Conservation (phyloP, 1,139 yeast genomes). For the Lodderomyces elongisporus region DNA sequence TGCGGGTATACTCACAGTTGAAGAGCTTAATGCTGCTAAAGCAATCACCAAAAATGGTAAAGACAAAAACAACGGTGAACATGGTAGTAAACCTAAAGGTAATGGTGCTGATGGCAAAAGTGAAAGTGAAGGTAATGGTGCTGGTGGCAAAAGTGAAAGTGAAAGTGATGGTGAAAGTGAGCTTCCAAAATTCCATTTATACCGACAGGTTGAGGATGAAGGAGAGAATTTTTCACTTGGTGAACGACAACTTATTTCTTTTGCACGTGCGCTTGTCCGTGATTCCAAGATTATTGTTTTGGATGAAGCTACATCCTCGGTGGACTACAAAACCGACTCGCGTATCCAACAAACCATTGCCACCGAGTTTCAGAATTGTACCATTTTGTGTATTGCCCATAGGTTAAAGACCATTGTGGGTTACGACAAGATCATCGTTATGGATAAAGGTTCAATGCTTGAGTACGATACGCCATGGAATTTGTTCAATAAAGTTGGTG, state of each 20-base stretch:
- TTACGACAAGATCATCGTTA: conserved; percentile 48
- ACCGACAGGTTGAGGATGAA: conserved; percentile 47
- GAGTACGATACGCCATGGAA: conserved; percentile 48
- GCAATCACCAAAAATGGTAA: conserved; percentile 9
- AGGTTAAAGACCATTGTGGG: conserved; percentile 48
- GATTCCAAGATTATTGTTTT: conserved; percentile 46
- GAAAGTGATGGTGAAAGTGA: conserved; percentile 20
- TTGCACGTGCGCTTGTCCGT: conserved; percentile 50
- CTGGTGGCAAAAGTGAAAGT: conserved; percentile 11
- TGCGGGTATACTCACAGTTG: conserved; percentile 36
- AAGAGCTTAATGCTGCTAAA: conserved; percentile 20
- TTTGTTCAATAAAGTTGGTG: conserved; percentile 26
- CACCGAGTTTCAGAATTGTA: conserved; percentile 39
- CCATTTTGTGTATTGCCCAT: conserved; percentile 54
- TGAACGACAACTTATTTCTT: conserved; percentile 50
- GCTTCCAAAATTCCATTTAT: conserved; percentile 46
- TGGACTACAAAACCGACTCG: conserved; percentile 52
- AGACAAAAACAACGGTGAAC: not conserved
- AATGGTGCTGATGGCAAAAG: conserved; percentile 8
- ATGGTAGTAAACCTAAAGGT: not conserved
- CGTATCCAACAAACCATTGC: conserved; percentile 47
- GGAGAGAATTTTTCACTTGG: conserved; percentile 55
- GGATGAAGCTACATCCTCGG: conserved; percentile 56
- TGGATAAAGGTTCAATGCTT: conserved; percentile 47
- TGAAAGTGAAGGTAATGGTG: conserved; percentile 18